phyloP scores from a whole-genome alignment of 305 asterid species.

The Solanum hybrid region DNA sequence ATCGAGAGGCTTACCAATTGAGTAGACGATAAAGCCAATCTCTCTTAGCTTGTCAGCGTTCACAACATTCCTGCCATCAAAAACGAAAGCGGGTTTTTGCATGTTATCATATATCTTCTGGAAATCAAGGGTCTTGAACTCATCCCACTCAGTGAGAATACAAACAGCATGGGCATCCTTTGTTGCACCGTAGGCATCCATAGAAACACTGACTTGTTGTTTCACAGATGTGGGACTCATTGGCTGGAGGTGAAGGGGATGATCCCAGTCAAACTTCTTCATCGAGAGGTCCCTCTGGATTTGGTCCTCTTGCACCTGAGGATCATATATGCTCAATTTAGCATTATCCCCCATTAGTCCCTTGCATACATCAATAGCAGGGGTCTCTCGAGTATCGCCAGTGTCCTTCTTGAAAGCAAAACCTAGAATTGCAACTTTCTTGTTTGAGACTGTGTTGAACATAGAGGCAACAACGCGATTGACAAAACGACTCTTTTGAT shows the following conservation, averaged over 20 bases:
- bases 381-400: constrained; percentile 83
- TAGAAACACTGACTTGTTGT: constrained; percentile 54
- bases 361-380: constrained; percentile 89
- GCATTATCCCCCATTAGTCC: constrained; percentile 84
- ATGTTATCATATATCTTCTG: constrained; percentile 69
- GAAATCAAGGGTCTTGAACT: constrained; percentile 69
- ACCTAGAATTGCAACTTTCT: constrained; percentile 67
- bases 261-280: constrained; percentile 91
- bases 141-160: constrained; percentile 88
- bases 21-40: constrained; percentile 75
- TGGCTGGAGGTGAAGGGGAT: constrained; percentile 83
- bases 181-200: constrained; percentile 75
- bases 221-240: constrained; percentile 76
- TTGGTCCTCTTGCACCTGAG: constrained; percentile 81
- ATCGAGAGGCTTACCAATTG: constrained; percentile 86
- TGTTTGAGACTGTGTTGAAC: constrained; percentile 87
- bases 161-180: constrained; percentile 77
- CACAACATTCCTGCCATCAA: constrained; percentile 72
- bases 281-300: constrained; percentile 76
- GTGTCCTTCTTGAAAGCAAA: constrained; percentile 89
- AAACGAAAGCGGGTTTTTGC: constrained; percentile 86
- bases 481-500: constrained; percentile 77
- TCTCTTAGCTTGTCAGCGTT: constrained; percentile 57
- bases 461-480: constrained; percentile 73
- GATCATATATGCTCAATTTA: constrained; percentile 67